Base-by-base conservation (phyloP, 805 yeast species). In the Zygoascus bituminiphila region DNA sequence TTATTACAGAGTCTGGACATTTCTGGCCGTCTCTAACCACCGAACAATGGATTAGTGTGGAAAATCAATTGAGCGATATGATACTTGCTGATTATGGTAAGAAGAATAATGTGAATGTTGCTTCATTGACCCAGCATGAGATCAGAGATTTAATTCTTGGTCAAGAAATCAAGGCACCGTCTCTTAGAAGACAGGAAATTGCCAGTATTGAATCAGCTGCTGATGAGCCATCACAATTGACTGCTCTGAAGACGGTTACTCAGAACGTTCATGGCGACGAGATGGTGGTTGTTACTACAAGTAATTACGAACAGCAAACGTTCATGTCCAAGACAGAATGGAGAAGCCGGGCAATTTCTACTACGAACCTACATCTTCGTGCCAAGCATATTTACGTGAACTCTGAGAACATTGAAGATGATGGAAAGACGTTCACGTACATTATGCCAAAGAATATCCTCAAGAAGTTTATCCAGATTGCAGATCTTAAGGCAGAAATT, bases 221-320 rank as follows among this genome's bases (percentile, higher is more conserved):
- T 8, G 69, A 61, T 24, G 68, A 64, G 12, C 51, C 49, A 14
- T 62, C 66, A 33, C 53, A 56, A 21, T 67, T 82, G 26, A 78
- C 88, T 0, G 93, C 95, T 0, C 74, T 82, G 56, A 88, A 87
- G 57, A 81, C 95, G 0, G 83, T 81, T 49, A 84, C 95, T 0
- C 81, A 81, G 22, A 93, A 88, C 61, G 95, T 86, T 1, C 97
- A 89, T 60, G 99, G 99, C 29, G 98, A 93, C 61, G 94, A 89
- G 58, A 91, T 93, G 58, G 83, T 85, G 38, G 91, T 96, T 0
- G 96, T 91, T 25, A 88, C 98, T 0, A 88, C 98, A 0, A 80
- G 89, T 15, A 79, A 79, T 53, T 89, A 85, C 61, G 98, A 88
- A 62, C 93, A 87, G 58, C 82, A 80, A 67, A 68, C 82, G 14